phyloP scores from a whole-genome alignment of 1,139 yeast species.

The Protomyces arabidopsidicola region DNA sequence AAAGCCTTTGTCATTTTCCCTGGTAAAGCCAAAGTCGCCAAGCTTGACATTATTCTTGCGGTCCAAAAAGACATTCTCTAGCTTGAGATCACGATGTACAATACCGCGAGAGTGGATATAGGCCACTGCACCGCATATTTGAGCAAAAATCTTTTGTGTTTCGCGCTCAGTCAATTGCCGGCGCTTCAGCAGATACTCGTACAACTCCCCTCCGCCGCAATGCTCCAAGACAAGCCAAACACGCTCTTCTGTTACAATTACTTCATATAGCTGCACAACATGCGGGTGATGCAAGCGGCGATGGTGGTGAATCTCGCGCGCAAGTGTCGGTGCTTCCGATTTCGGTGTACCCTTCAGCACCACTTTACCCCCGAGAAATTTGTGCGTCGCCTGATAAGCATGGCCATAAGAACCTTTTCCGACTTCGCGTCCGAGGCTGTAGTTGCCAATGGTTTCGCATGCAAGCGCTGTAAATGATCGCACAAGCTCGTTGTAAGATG shows the following conservation, averaged over 20 bases:
- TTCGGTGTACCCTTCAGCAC: constrained; percentile 83
- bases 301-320: constrained; percentile 85
- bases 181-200: constrained; percentile 57
- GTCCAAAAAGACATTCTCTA: constrained; percentile 78
- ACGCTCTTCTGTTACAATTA: constrained; percentile 69
- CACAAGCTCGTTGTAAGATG: constrained; percentile 26
- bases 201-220: constrained; percentile 84
- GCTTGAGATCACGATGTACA: constrained; percentile 82
- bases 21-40: constrained; percentile 89
- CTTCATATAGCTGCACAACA: constrained; percentile 79
- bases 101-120: constrained; percentile 79
- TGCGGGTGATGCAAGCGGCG: constrained; percentile 78
- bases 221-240: constrained; percentile 89
- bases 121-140: constrained; percentile 73
- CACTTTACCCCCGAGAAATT: constrained; percentile 31
- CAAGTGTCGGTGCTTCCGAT: constrained; percentile 73
- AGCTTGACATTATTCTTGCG: constrained; percentile 65
- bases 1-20: constrained; percentile 61
- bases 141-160: constrained; percentile 62
- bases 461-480: constrained; percentile 18
- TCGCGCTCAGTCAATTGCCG: constrained; percentile 53
- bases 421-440: constrained; percentile 30
- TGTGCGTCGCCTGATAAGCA: constrained; percentile 21
- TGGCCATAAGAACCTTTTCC: constrained; percentile 30
- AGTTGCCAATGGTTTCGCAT: constrained; percentile 32